Evolutionary conservation across 148 eudicot species (phyloP), one percentile per base, ranked within the genome.

Genomic region (Drosera capensis): DNA sequence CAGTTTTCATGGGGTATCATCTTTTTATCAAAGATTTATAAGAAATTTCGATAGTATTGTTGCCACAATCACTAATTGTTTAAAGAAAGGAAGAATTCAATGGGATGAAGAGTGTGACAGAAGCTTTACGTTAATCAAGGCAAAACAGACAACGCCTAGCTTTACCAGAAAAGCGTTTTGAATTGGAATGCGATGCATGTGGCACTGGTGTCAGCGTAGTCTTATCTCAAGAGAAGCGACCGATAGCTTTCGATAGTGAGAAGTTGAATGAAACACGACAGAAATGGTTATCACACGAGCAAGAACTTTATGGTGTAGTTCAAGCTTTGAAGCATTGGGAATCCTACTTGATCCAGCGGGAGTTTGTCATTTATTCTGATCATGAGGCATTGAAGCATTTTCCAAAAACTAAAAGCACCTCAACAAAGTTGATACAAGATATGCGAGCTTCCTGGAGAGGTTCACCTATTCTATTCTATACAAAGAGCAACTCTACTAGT

Each of bases 211-310:
- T 52, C 3, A 36, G 56, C 2, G 56, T 23, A 1, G 34, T 40
- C 2, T 13, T 52, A 8, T 11, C 43, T 2, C 47, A 40, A 51
- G 14, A 38, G 11, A 13, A 25, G 14, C n/a, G 43, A 7, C 31
- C 19, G 6, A 21, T 51, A 0, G 57, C 56, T n/a, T 52, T 37
- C 19, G 26, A 25, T 41, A 52, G 47, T 20, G 46, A 52, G 18
- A 52, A 40, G 13, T 19, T 52, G 1, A 28, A 25, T 18, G 47
- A 19, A 2, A 13, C 57, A 25, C 5, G n/a, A 19, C 14, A 23
- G 23, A 40, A 26, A 0, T 26, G 20, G 21, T 23, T 16, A 1
- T 24, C 47, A 0, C 42, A 40, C 14, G 47, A 41, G 12, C 20
- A 52, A 17, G 47, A 40, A 13, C 34, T 42, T 18, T 40, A 25